These are phyloP conservation scores for Fereydounia khargensis DNA, from an alignment of 1,284 basidiomycete species.

Conservation along the genomic window DNA sequence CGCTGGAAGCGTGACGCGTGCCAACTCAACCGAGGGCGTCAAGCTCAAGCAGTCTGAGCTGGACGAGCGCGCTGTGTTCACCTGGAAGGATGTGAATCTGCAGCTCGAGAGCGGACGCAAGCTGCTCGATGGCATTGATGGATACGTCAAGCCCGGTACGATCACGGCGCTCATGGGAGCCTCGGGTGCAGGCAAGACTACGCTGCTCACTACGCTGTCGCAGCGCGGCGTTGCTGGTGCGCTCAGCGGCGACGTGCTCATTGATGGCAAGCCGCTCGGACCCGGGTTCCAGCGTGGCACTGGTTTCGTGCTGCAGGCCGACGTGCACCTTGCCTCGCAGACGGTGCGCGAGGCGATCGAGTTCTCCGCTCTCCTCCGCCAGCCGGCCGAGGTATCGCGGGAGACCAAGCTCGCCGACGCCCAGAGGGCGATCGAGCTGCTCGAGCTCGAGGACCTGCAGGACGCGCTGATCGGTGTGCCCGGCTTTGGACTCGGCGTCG, in stretches of 20 bases:
- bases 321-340: conserved; percentile 39
- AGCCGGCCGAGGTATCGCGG: conserved; percentile 30
- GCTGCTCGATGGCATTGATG: conserved; percentile 75
- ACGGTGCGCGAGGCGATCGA: conserved; percentile 48
- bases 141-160: conserved; percentile 75
- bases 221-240: conserved; percentile 73
- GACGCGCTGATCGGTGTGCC: conserved; percentile 46
- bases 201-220: conserved; percentile 75
- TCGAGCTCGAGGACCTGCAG: conserved; percentile 34
- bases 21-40: conserved; percentile 11
- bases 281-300: conserved; percentile 70
- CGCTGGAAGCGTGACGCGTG: conserved; percentile 21
- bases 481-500: conserved; percentile 43
- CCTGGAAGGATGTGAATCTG: conserved; percentile 60
- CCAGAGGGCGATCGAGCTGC: conserved; percentile 32
- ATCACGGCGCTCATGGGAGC: conserved; percentile 72
- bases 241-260: conserved; percentile 72
- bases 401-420: conserved; percentile 38
- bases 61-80: conserved; percentile 50
- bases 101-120: conserved; percentile 63
- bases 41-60: conserved; percentile 12
- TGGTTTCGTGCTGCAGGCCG: conserved; percentile 70
- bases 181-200: conserved; percentile 68
- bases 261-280: conserved; percentile 72
- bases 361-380: conserved; percentile 45